Conservation (phyloP, 2,329 filamentous ascomycete species). For the Massarina eburnea region DNA sequence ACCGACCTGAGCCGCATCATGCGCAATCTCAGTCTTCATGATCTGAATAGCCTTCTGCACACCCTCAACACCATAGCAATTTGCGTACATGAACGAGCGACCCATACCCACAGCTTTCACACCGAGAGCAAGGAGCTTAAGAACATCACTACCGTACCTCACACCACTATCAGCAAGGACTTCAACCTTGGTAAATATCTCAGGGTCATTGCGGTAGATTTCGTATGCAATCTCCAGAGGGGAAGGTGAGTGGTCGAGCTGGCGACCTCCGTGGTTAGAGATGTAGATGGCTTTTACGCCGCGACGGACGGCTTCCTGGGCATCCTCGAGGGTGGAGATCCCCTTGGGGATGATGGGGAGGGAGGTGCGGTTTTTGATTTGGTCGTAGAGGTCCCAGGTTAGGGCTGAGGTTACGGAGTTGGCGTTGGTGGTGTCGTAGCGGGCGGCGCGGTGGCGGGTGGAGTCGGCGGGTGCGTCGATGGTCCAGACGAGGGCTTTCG, state of each 20-base stretch:
- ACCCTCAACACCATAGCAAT: conserved; percentile 58
- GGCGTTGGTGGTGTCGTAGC: conserved; percentile 19
- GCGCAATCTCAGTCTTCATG: conserved; percentile 50
- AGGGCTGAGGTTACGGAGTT: conserved; percentile 13
- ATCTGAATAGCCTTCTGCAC: conserved; percentile 58
- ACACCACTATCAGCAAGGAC: conserved; percentile 37
- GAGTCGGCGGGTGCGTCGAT: conserved; percentile 35
- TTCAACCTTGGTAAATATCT: conserved; percentile 36
- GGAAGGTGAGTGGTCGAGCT: conserved; percentile 53
- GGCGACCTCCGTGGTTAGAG: conserved; percentile 39
- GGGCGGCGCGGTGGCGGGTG: conserved; percentile 27
- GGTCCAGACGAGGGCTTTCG: conserved; percentile 36
- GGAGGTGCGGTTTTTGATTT: conserved; percentile 29
- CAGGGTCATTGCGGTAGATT: conserved; percentile 58
- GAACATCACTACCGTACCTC: conserved; percentile 31
- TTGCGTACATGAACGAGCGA: conserved; percentile 52
- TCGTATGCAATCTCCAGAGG: conserved; percentile 74
- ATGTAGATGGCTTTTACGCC: conserved; percentile 36
- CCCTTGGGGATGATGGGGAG: conserved; percentile 40
- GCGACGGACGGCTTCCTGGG: conserved; percentile 28
- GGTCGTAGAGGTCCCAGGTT: conserved; percentile 21
- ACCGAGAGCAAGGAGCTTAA: conserved; percentile 35
- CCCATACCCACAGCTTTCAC: conserved; percentile 46
- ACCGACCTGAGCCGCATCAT: conserved; percentile 17
- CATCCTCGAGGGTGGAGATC: conserved; percentile 35